Base-by-base conservation (phyloP, 2,329 filamentous ascomycete species). In the Fusarium albidum region DNA sequence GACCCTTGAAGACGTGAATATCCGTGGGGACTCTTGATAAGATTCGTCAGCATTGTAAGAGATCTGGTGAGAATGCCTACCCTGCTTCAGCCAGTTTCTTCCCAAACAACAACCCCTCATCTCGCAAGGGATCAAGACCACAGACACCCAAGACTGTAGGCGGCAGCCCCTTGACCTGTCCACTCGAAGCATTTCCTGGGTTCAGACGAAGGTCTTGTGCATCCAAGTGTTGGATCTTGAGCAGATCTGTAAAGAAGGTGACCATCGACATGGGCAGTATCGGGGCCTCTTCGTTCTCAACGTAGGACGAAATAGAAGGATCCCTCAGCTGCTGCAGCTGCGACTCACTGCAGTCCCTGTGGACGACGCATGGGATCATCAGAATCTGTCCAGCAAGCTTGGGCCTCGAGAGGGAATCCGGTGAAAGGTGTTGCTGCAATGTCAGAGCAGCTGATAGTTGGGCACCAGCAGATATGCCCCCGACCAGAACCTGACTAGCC, bases 321-420 rank as follows among this genome's bases (percentile, higher is more conserved):
- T 72, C 67, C 10, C 63, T 68, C 15, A 80, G 55, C 55, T 70
- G 65, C 9, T 64, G 63, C 10, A 76, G 34, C 11, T 75, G 71
- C 2, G 66, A 38, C 1, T 63, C 43, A 4, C 53, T 54, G 13
- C 49, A 43, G 1, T 49, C 48, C 1, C 57, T 29, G 14, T 68
- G 61, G 44, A 69, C 52, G 52, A 83, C 42, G 9, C 71, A 74
- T 0, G 80, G 79, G 9, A 82, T 81, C 70, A 79, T 78, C 4
- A 83, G 65, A 0, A 82, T 69, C 57, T 83, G 81, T 0, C 83
- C 83, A 0, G 75, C 74, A 56, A 82, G 46, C n/a, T 26, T 35
- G 64, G 13, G 68, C 3, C 45, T 34, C 2, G 48, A 60, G 41
- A 69, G 14, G 27, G 29, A 45, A 18, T 10, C 55, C 39, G 11